A percentile compares a stretch with the other conserved stretches of the same genome.
These are phyloP conservation scores for Brasenia schreberi DNA, from an alignment of 164 flowering plant genomes.

Conservation along the genomic window DNA sequence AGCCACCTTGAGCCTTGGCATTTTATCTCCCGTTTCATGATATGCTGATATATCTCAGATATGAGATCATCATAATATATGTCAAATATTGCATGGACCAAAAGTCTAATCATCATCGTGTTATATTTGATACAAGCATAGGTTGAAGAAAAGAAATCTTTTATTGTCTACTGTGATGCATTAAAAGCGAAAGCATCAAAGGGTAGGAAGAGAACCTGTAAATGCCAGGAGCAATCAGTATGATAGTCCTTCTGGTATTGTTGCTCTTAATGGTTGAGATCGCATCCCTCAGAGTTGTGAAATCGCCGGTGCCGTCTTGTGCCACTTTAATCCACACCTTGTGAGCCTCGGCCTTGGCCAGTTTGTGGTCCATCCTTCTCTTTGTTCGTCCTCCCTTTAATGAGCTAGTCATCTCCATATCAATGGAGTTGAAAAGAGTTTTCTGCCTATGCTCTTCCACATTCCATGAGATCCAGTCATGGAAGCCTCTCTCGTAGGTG, in stretches of 20 bases:
- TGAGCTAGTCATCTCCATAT: no score
- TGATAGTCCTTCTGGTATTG: constrained; percentile 27
- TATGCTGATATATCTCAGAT: no score
- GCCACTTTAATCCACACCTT: constrained; percentile 23
- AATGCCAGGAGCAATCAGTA: constrained; percentile 33
- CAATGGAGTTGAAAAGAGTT: background rate
- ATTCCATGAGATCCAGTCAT: constrained; percentile 40
- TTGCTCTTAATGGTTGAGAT: constrained; percentile 18
- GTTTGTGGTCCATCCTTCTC: constrained; percentile 19
- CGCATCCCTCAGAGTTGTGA: constrained; percentile 25
- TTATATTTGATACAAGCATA: no score
- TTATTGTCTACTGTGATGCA: constrained; percentile 2
- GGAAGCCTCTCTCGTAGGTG: constrained; percentile 8
- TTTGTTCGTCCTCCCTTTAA: no score
- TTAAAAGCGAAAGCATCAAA: no score
- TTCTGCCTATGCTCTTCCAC: constrained; percentile 13
- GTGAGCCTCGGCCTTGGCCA: constrained; percentile 31
- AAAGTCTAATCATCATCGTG: no score
- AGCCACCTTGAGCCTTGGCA: no score
- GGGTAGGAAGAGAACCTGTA: constrained; percentile 16
- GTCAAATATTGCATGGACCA: no score
- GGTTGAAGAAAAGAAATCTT: no score
- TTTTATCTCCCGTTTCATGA: no score
- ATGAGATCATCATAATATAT: no score
- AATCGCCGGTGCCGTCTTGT: constrained; percentile 33